Evolutionary conservation across 2,329 filamentous ascomycete species (phyloP).

Genomic region (Beauveria sp.): DNA sequence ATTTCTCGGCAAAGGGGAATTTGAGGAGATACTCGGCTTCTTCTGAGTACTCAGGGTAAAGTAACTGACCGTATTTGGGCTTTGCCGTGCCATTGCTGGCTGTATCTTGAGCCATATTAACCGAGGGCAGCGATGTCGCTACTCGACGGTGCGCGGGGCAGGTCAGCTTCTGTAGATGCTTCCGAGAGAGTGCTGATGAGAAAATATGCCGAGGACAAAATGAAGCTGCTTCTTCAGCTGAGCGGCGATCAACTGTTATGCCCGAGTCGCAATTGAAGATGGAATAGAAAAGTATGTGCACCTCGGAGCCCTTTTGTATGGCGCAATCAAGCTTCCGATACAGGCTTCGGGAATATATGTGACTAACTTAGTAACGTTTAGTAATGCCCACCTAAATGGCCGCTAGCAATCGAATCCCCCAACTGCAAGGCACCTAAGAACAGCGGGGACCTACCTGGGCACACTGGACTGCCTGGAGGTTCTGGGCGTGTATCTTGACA

Average conservation of each 20-base stretch:
- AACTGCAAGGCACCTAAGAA: not conserved
- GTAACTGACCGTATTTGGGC: constrained; percentile 11
- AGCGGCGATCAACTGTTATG: not conserved
- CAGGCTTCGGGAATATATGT: constrained; percentile 6
- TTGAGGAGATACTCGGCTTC: not conserved
- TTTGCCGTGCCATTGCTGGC: constrained; percentile 8
- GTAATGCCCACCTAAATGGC: not conserved
- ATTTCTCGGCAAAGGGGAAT: constrained; percentile 23
- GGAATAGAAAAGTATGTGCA: not conserved
- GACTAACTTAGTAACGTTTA: constrained; percentile 6
- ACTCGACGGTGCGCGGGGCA: not conserved
- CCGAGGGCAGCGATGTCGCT: not conserved
- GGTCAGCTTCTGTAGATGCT: not conserved
- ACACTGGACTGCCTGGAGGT: not conserved
- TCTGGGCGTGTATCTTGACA: not conserved
- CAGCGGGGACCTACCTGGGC: not conserved
- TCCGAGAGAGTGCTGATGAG: not conserved
- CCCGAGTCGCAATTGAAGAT: not conserved
- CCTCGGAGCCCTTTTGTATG: not conserved
- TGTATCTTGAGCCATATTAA: not conserved
- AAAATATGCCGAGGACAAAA: not conserved
- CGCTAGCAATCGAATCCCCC: not conserved
- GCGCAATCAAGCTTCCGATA: constrained; percentile 9
- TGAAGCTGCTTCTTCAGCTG: not conserved
- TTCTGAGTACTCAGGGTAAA: not conserved